phyloP scores from a whole-genome alignment of 2,329 filamentous ascomycete species.

The Penicillium sp. region DNA sequence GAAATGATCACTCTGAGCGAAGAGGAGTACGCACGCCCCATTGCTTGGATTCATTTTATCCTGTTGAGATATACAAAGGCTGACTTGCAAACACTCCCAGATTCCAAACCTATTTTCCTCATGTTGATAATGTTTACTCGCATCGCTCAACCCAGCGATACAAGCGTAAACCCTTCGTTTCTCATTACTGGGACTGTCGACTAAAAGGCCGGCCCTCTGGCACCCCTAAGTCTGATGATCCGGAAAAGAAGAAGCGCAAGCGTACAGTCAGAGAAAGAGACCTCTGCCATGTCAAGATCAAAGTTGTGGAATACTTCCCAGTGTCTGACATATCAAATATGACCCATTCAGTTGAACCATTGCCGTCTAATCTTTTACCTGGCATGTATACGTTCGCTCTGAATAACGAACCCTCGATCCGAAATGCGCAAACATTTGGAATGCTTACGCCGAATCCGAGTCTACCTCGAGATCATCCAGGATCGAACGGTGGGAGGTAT shows the following conservation, averaged over 20 bases:
- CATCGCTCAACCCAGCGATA: constrained; percentile 78
- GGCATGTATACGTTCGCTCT: constrained; percentile 27
- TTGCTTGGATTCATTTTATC: constrained; percentile 2
- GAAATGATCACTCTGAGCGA: constrained; percentile 69
- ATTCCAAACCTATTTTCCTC: constrained; percentile 77
- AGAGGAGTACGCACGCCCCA: constrained; percentile 60
- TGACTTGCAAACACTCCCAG: constrained; percentile 41
- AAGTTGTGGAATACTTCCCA: constrained; percentile 76
- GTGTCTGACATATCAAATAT: constrained; percentile 30
- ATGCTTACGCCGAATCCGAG: constrained; percentile 43
- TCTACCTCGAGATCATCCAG: constrained; percentile 48
- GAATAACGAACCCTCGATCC: constrained; percentile 4
- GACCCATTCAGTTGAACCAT: constrained; percentile 19
- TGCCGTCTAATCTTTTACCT: constrained; percentile 24
- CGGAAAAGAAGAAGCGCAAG: constrained; percentile 79
- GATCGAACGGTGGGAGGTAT: constrained; percentile 55
- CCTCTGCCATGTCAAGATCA: constrained; percentile 84
- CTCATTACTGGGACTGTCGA: constrained; percentile 81
- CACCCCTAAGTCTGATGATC: constrained; percentile 75
- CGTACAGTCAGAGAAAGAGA: constrained; percentile 71
- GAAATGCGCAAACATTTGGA: constrained; percentile 40
- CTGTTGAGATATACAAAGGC: background rate
- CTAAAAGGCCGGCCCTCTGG: constrained; percentile 76
- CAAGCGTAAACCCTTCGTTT: constrained; percentile 78
- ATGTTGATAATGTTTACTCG: constrained; percentile 81